phyloP scores from a whole-genome alignment of 768 basidiomycete genomes.

The Lactarius pseudohatsudake region DNA sequence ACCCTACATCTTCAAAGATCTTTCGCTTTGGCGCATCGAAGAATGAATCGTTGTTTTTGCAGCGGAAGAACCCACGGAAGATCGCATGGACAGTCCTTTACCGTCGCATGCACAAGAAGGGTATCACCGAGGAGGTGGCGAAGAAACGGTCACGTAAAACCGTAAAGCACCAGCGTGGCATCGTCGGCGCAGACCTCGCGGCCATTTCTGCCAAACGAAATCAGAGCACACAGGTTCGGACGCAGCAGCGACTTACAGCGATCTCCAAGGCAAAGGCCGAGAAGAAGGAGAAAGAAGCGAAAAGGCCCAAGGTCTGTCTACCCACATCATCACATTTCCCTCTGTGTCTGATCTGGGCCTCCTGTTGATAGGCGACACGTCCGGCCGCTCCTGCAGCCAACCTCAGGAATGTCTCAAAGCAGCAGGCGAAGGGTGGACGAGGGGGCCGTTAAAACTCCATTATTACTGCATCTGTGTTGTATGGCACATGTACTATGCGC shows the following conservation, averaged over 20 bases:
- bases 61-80: constrained; percentile 99
- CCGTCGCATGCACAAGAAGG: constrained; percentile 99
- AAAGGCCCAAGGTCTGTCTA: constrained; percentile 76
- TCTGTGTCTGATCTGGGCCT: neutral
- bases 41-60: constrained; percentile 94
- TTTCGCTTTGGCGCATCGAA: constrained; percentile 96
- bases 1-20: constrained; percentile 48
- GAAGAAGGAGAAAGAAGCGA: constrained; percentile 94
- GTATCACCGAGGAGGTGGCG: constrained; percentile 96
- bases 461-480: constrained; percentile 10
- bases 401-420: constrained; percentile 85
- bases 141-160: constrained; percentile 98
- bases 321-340: neutral
- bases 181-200: constrained; percentile 93
- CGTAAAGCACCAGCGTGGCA: constrained; percentile 97
- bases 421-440: constrained; percentile 93
- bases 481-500: constrained; percentile 21
- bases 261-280: constrained; percentile 93
- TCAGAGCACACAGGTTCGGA: constrained; percentile 83
- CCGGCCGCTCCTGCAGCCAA: constrained; percentile 55
- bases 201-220: constrained; percentile 90
- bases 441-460: constrained; percentile 57
- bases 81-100: constrained; percentile 95
- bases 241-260: constrained; percentile 77
- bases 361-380: constrained; percentile 46